These are phyloP conservation scores for Yarrowia sp. DNA, from an alignment of 805 yeast species.

Conservation along the genomic window DNA sequence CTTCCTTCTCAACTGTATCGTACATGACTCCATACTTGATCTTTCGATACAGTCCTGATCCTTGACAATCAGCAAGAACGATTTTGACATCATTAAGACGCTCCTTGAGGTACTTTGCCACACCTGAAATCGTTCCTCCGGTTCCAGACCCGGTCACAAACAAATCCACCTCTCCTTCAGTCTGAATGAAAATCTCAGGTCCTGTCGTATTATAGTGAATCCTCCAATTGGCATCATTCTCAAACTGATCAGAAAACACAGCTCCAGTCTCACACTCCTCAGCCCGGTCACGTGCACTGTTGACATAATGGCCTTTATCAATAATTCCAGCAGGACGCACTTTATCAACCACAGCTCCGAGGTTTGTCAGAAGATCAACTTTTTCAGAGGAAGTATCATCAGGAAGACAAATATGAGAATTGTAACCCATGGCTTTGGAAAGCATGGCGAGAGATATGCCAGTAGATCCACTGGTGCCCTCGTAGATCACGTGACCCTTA, in stretches of 20 bases:
- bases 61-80: constrained; percentile 91
- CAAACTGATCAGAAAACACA: constrained; percentile 93
- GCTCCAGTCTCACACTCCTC: not conserved
- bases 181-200: constrained; percentile 84
- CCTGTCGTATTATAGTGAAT: constrained; percentile 82
- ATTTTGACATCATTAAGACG: constrained; percentile 46
- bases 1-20: constrained; percentile 83
- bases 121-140: constrained; percentile 96
- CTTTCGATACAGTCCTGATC: constrained; percentile 84
- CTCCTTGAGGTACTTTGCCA: constrained; percentile 68
- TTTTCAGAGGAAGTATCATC: constrained; percentile 90
- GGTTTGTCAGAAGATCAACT: constrained; percentile 60
- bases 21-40: constrained; percentile 92
- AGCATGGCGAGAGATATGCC: constrained; percentile 91
- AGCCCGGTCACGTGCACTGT: constrained; percentile 58
- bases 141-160: constrained; percentile 95
- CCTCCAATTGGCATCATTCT: constrained; percentile 86
- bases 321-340: constrained; percentile 95
- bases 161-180: constrained; percentile 58
- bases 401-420: constrained; percentile 89
- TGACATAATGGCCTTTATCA: constrained; percentile 89
- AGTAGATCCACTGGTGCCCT: constrained; percentile 96
- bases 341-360: constrained; percentile 80
- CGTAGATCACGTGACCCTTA: constrained; percentile 74
- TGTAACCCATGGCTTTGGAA: constrained; percentile 85